phyloP scores from a whole-genome alignment of 192 early-diverging fungal genomes.

The Nowakowskiella sp. region DNA sequence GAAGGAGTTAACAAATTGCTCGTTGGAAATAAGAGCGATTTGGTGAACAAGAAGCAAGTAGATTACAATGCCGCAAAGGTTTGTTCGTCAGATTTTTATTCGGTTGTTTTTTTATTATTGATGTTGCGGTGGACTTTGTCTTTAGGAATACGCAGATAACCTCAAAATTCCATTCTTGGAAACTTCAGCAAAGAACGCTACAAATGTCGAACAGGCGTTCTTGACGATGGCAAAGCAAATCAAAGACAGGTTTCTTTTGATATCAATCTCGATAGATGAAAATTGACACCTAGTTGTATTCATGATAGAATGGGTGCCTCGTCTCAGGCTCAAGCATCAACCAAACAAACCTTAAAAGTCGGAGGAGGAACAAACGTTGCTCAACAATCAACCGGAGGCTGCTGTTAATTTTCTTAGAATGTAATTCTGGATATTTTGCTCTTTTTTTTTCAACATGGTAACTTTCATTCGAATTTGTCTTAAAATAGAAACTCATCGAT shows the following conservation, averaged over 20 bases:
- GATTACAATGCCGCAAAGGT: slow-evolving; percentile 67
- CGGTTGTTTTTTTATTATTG: no score
- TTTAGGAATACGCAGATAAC: slow-evolving; percentile 82
- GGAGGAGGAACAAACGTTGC: slow-evolving; percentile 41
- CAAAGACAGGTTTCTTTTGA: slow-evolving; percentile 74
- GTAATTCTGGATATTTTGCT: not conserved
- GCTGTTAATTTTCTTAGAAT: slow-evolving; percentile 33
- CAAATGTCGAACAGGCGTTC: slow-evolving; percentile 98
- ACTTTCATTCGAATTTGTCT: no score
- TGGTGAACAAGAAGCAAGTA: slow-evolving; percentile 88
- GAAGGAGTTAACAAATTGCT: slow-evolving; percentile 97
- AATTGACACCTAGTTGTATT: slow-evolving; percentile 12
- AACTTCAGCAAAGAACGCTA: slow-evolving; percentile 94
- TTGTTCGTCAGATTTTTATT: not conserved
- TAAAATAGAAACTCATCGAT: no score
- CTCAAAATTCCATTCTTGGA: slow-evolving; percentile 92
- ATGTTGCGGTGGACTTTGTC: not conserved
- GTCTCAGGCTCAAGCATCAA: slow-evolving; percentile 31
- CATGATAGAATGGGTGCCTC: slow-evolving; percentile 47
- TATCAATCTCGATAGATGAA: not conserved
- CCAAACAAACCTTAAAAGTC: slow-evolving; percentile 45
- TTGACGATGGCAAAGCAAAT: slow-evolving; percentile 99
- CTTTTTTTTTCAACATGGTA: no score
- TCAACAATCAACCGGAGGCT: slow-evolving; percentile 38
- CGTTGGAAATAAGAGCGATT: slow-evolving; percentile 98